A percentile compares a stretch with the other conserved stretches of the same genome.
Evolutionary conservation across 129 eudicot species (phyloP).

Genomic region (Cynara cardunculus): DNA sequence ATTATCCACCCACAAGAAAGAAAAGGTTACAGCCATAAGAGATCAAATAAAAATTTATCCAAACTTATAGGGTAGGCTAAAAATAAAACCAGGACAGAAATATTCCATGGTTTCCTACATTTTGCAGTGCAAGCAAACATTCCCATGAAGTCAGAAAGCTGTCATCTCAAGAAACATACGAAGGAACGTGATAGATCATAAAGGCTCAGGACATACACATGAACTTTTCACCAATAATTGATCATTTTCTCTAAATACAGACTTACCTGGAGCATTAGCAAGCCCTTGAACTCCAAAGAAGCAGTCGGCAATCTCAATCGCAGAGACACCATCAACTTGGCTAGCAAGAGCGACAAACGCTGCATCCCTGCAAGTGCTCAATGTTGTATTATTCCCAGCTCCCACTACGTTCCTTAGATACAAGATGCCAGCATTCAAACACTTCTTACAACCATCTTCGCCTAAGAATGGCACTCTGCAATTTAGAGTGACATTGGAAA

Average conservation of each 20-base stretch:
- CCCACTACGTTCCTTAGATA: slow-evolving; percentile 65
- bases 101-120: neutral
- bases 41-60: neutral
- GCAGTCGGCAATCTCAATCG: slow-evolving; percentile 66
- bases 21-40: neutral
- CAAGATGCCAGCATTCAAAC: slow-evolving; percentile 73
- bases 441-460: slow-evolving; percentile 56
- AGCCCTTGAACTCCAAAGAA: slow-evolving; percentile 81
- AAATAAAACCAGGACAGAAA: neutral
- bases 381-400: slow-evolving; percentile 60
- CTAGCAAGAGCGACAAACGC: slow-evolving; percentile 83
- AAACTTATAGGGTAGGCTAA: neutral
- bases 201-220: neutral
- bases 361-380: slow-evolving; percentile 95
- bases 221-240: neutral
- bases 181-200: neutral
- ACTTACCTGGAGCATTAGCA: slow-evolving; percentile 51
- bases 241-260: neutral
- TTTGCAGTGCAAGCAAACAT: neutral
- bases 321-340: slow-evolving; percentile 55
- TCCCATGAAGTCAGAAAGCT: neutral
- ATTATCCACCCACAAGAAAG: neutral
- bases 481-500: slow-evolving; percentile 43
- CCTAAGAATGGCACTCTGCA: slow-evolving; percentile 53
- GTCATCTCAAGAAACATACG: neutral